Conservation (phyloP, 2,329 filamentous ascomycete genomes). For the Amauroascus niger region DNA sequence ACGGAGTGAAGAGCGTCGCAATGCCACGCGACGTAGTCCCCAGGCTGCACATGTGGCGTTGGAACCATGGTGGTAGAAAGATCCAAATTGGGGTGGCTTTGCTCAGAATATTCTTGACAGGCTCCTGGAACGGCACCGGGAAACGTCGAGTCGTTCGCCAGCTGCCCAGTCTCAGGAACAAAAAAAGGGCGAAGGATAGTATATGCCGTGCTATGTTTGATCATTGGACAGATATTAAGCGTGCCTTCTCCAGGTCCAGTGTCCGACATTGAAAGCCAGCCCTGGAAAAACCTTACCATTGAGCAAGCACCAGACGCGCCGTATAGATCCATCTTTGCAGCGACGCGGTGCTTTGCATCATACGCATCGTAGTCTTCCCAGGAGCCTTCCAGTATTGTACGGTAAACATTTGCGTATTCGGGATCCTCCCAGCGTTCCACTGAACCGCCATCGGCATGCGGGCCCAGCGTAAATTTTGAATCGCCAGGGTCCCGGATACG, state of each 20-base stretch:
- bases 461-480: slow-evolving; percentile 58
- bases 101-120: slow-evolving; percentile 52
- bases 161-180: slow-evolving; percentile 33
- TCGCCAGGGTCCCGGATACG: slow-evolving; percentile 65
- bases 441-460: slow-evolving; percentile 64
- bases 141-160: slow-evolving; percentile 43
- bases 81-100: slow-evolving; percentile 56
- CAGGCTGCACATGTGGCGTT: slow-evolving; percentile 57
- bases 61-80: slow-evolving; percentile 61
- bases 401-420: slow-evolving; percentile 65
- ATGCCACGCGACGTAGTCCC: slow-evolving; percentile 71
- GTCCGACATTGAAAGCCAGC: slow-evolving; percentile 73
- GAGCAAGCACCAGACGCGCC: slow-evolving; percentile 70
- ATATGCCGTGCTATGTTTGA: slow-evolving; percentile 68
- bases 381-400: slow-evolving; percentile 57
- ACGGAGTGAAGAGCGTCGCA: slow-evolving; percentile 75
- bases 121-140: slow-evolving; percentile 61
- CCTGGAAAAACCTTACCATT: slow-evolving; percentile 83
- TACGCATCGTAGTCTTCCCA: slow-evolving; percentile 81
- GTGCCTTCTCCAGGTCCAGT: slow-evolving; percentile 68
- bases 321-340: slow-evolving; percentile 65
- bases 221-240: slow-evolving; percentile 67
- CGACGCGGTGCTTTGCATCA: slow-evolving; percentile 61
- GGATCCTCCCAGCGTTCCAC: slow-evolving; percentile 64
- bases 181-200: slow-evolving; percentile 80